Evolutionary conservation across 2,329 filamentous ascomycete genomes (phyloP).

Genomic region (Lasiodiplodia gonubiensis): DNA sequence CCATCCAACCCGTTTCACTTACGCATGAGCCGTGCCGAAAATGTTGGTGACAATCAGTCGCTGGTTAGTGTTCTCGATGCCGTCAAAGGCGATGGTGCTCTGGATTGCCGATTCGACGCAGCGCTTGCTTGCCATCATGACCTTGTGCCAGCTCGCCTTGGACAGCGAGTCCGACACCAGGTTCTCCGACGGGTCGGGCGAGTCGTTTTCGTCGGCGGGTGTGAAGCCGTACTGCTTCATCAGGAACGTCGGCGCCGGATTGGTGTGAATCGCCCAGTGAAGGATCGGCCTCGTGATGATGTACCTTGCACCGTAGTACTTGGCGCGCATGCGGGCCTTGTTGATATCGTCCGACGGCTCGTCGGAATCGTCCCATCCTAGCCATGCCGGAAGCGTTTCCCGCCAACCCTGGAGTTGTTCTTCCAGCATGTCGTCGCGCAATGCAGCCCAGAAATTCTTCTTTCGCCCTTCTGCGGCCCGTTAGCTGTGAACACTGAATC

Average conservation of each 20-base stretch:
- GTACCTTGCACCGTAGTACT: conserved; percentile 91
- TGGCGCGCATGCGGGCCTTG: conserved; percentile 81
- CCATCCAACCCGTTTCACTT: conserved; percentile 54
- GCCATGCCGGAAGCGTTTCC: conserved; percentile 51
- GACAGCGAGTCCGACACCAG: conserved; percentile 11
- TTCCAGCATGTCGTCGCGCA: conserved; percentile 51
- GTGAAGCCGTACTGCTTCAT: conserved; percentile 29
- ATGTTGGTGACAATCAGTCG: conserved; percentile 92
- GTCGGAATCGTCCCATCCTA: conserved; percentile 72
- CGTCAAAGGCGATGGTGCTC: conserved; percentile 83
- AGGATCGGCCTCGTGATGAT: conserved; percentile 86
- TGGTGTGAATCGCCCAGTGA: conserved; percentile 63
- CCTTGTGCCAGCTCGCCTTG: conserved; percentile 25
- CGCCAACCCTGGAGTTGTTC: conserved; percentile 53
- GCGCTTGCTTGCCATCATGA: conserved; percentile 36
- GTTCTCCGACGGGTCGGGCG: conserved; percentile 6
- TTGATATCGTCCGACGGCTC: conserved; percentile 77
- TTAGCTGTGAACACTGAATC: conserved; percentile 32
- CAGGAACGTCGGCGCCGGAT: conserved; percentile 43
- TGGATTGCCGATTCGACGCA: conserved; percentile 69
- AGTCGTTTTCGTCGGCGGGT: conserved; percentile 13
- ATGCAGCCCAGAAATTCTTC: conserved; percentile 43
- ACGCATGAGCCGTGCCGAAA: conserved; percentile 95
- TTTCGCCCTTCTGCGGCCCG: conserved; percentile 34
- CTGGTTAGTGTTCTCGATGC: conserved; percentile 60